A percentile compares a stretch with the other conserved stretches of the same genome.
phyloP scores from a whole-genome alignment of 441 rosid species.

The Melianthus villosus region DNA sequence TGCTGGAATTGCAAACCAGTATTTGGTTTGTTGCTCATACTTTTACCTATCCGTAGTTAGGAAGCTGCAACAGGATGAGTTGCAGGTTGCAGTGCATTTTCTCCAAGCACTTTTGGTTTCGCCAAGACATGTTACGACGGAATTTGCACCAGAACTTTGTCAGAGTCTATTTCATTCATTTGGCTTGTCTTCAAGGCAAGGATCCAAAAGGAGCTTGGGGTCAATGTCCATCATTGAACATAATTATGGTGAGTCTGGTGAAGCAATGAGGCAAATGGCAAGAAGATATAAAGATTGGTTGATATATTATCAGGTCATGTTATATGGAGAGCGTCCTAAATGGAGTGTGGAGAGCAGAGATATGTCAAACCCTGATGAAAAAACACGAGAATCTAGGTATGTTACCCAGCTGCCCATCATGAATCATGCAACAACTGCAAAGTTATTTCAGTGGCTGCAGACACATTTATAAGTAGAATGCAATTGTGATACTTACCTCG shows the following conservation, averaged over 20 bases:
- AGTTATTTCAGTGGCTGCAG: too few relatives aligned
- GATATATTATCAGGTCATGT: conserved; percentile 60
- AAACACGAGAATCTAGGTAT: conserved; percentile 18
- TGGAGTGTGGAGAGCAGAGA: conserved; percentile 12
- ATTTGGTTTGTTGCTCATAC: conserved; percentile 51
- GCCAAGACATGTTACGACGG: conserved; percentile 28
- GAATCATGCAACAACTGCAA: too few relatives aligned
- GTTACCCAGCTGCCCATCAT: too few relatives aligned
- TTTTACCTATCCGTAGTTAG: conserved; percentile 52
- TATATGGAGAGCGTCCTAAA: conserved; percentile 27
- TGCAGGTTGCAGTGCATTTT: conserved; percentile 65
- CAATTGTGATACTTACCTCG: too few relatives aligned
- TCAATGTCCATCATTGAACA: conserved; percentile 1
- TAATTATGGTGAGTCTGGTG: conserved; percentile 8
- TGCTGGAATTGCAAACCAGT: conserved; percentile 43
- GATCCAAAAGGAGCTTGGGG: conserved; percentile 1
- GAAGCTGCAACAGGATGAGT: conserved; percentile 51
- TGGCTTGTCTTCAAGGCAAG: conserved; percentile 5
- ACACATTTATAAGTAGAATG: too few relatives aligned
- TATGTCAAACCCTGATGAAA: conserved; percentile 8
- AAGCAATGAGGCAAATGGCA: conserved; percentile 32
- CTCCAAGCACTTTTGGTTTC: conserved; percentile 55
- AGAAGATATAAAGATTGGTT: conserved; percentile 50
- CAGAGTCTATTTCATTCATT: conserved; percentile 23
- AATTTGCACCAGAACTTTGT: conserved; percentile 42